phyloP scores from a whole-genome alignment of 768 basidiomycete genomes.

The Kwoniella heveanensis region DNA sequence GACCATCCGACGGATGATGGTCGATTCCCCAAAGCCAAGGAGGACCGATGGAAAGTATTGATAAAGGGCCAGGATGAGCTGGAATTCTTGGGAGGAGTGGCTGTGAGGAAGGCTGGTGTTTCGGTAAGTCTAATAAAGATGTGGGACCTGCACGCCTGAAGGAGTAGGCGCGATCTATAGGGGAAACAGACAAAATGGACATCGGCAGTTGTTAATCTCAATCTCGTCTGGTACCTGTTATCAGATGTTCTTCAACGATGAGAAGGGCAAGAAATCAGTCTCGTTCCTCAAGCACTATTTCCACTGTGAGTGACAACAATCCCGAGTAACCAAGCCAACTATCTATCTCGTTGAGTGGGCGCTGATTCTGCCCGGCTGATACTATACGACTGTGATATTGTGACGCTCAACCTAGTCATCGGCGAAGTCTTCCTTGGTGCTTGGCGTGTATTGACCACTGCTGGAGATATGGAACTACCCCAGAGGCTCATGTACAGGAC shows the following conservation, averaged over 20 bases:
- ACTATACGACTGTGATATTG: too few species aligned
- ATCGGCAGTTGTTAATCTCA: too few species aligned
- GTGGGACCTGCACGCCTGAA: too few species aligned
- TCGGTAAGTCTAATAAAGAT: conserved; percentile 38
- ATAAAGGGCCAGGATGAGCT: conserved; percentile 16
- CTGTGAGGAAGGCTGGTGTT: conserved; percentile 30
- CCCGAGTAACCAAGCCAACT: too few species aligned
- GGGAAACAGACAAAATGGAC: too few species aligned
- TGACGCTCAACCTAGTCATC: conserved; percentile 13
- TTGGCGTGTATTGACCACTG: conserved; percentile 37
- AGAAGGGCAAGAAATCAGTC: conserved; percentile 23
- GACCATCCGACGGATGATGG: conserved; percentile 27
- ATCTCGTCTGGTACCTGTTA: too few species aligned
- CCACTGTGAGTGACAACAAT: conserved; percentile 47
- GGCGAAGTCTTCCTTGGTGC: conserved; percentile 47
- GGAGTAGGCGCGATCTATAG: too few species aligned
- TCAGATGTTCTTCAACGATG: conserved; percentile 47
- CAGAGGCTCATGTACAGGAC: conserved; percentile 38
- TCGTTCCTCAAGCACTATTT: conserved; percentile 45
- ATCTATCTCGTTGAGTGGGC: too few species aligned
- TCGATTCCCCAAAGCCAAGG: conserved; percentile 25
- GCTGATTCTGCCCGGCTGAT: background rate
- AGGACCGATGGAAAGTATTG: conserved; percentile 34
- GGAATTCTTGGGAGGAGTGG: conserved; percentile 29
- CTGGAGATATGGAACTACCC: conserved; percentile 36